A percentile compares a stretch with the other conserved stretches of the same genome.
These are phyloP conservation scores for Claviceps monticola DNA, from an alignment of 2,329 filamentous ascomycete genomes.

Conservation along the genomic window DNA sequence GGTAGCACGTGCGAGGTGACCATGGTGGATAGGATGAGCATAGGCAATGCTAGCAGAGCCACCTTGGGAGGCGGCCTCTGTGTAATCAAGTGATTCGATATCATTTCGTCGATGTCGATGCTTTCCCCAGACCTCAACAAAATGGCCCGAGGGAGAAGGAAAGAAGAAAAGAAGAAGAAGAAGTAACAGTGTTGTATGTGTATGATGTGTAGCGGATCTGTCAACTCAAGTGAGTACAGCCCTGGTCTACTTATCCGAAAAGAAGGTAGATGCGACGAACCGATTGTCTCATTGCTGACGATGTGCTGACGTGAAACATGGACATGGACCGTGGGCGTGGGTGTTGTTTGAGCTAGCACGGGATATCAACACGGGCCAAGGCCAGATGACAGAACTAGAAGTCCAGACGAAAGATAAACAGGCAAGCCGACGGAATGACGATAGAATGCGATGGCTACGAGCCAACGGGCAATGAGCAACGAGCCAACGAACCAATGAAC, in stretches of 20 bases:
- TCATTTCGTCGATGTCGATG: conserved; percentile 11
- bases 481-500: not conserved
- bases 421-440: not conserved
- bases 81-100: conserved; percentile 17
- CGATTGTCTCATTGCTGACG: not conserved
- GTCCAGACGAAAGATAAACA: not conserved
- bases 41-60: conserved; percentile 20
- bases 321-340: not conserved
- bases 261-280: not conserved
- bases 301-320: not conserved
- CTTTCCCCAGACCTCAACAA: not conserved
- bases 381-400: not conserved
- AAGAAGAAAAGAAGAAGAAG: not conserved
- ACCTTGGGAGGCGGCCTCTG: conserved; percentile 21
- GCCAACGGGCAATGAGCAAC: not conserved
- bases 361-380: not conserved
- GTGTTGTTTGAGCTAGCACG: not conserved
- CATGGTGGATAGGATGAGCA: conserved; percentile 17
- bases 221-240: not conserved
- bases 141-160: not conserved
- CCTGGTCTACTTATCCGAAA: conserved; percentile 1
- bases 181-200: not conserved
- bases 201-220: not conserved
- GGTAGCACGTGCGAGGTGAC: conserved; percentile 27
- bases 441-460: not conserved